These are phyloP conservation scores for Trapa incisa DNA, from an alignment of 345 rosid species.

Conservation along the genomic window DNA sequence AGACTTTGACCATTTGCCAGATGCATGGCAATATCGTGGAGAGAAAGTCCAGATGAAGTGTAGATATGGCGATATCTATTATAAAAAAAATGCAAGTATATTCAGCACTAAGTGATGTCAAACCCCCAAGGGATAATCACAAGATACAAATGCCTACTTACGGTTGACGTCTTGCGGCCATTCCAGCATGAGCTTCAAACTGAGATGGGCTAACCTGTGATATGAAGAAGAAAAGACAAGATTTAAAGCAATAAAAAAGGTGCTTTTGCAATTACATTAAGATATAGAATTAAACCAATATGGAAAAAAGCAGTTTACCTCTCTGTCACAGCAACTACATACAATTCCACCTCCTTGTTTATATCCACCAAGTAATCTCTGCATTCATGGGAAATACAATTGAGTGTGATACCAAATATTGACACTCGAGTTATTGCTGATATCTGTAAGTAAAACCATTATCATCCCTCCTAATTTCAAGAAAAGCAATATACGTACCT, in stretches of 20 bases:
- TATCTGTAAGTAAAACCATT: background rate
- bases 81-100: constrained; percentile 10
- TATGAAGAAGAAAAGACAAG: constrained; percentile 1
- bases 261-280: background rate
- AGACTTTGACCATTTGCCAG: constrained; percentile 68
- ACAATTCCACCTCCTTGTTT: constrained; percentile 80
- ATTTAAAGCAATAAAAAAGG: constrained; percentile 4
- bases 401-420: constrained; percentile 8
- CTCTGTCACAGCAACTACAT: constrained; percentile 70
- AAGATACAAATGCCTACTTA: constrained; percentile 30
- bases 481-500: constrained; percentile 26
- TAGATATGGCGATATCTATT: constrained; percentile 87
- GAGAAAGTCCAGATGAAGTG: constrained; percentile 64
- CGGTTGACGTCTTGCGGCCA: constrained; percentile 99
- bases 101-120: constrained; percentile 8
- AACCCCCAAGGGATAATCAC: constrained; percentile 3
- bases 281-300: background rate
- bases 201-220: constrained; percentile 96
- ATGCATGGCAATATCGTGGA: constrained; percentile 86
- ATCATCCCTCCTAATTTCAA: background rate
- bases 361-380: constrained; percentile 66
- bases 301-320: constrained; percentile 30
- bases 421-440: background rate
- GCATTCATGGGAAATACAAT: constrained; percentile 8
- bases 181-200: constrained; percentile 99